These are phyloP conservation scores for Corymbia calophylla DNA, from an alignment of 441 rosid species.

Conservation along the genomic window DNA sequence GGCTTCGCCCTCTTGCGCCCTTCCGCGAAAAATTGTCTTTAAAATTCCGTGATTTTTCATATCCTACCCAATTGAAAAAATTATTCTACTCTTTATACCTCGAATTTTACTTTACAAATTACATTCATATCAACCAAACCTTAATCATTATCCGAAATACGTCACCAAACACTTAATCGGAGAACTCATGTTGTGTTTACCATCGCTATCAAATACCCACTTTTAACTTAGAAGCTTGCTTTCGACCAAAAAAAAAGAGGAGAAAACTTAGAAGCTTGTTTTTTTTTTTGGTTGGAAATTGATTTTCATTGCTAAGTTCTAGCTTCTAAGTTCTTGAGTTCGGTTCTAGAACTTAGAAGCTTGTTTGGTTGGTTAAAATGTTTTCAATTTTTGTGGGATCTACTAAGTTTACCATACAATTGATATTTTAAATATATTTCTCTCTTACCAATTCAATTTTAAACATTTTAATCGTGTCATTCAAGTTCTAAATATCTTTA, in stretches of 20 bases:
- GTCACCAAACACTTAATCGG: neutral
- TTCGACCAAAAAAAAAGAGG: too few species aligned
- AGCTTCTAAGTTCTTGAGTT: too few species aligned
- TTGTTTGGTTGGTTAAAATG: neutral
- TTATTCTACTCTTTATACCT: neutral
- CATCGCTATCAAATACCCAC: neutral
- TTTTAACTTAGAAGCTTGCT: neutral
- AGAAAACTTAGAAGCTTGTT: too few species aligned
- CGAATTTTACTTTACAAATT: neutral
- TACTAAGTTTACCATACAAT: accelerated
- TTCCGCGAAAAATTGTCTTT: neutral
- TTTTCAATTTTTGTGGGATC: neutral
- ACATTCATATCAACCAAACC: neutral
- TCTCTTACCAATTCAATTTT: too few species aligned
- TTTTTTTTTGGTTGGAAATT: too few species aligned
- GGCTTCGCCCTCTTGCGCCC: neutral
- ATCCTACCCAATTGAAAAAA: neutral
- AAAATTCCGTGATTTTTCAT: neutral
- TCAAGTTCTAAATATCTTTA: too few species aligned
- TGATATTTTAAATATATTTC: neutral
- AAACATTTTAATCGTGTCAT: too few species aligned
- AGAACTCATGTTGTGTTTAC: accelerated
- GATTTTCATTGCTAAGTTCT: too few species aligned
- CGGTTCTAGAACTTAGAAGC: neutral
- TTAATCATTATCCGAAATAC: neutral